A percentile compares a stretch with the other conserved stretches of the same genome.
These are phyloP conservation scores for Debaryomyces hansenii DNA, from an alignment of 805 yeast species.

Conservation along the genomic window DNA sequence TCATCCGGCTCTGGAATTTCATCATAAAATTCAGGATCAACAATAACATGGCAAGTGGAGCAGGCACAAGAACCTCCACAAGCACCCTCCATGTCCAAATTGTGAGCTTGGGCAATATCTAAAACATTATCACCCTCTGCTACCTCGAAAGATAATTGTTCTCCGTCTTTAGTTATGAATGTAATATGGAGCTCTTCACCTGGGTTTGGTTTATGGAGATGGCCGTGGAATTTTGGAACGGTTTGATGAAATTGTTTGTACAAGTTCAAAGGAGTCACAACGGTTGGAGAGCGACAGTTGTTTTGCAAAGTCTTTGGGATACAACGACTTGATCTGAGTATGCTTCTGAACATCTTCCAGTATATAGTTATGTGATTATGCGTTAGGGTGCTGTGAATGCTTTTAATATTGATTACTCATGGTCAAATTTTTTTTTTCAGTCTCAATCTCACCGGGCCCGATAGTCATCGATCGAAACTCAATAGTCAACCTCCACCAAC, in stretches of 20 bases:
- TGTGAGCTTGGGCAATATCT: slow-evolving; percentile 93
- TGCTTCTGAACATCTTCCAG: background rate
- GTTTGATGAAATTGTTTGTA: slow-evolving; percentile 20
- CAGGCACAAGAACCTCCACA: slow-evolving; percentile 99
- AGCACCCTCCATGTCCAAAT: slow-evolving; percentile 95
- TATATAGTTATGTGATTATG: background rate
- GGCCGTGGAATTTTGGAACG: slow-evolving; percentile 61
- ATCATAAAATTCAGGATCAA: slow-evolving; percentile 94
- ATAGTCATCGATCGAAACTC: too few species aligned
- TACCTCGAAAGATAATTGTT: slow-evolving; percentile 77
- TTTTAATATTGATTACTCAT: too few species aligned
- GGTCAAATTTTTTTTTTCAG: too few species aligned
- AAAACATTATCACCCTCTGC: slow-evolving; percentile 88
- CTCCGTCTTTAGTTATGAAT: slow-evolving; percentile 89
- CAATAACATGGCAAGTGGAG: slow-evolving; percentile 94
- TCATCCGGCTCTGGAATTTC: slow-evolving; percentile 92
- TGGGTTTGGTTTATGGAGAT: slow-evolving; percentile 83
- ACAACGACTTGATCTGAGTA: background rate
- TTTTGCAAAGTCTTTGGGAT: background rate
- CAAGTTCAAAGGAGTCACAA: background rate
- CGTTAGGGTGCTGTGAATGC: too few species aligned
- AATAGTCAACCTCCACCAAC: too few species aligned
- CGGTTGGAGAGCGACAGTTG: background rate
- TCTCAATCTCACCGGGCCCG: too few species aligned
- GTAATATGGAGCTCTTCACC: slow-evolving; percentile 87